Evolutionary conservation across 805 yeast genomes (phyloP).

Genomic region (Lipomyces japonicus): DNA sequence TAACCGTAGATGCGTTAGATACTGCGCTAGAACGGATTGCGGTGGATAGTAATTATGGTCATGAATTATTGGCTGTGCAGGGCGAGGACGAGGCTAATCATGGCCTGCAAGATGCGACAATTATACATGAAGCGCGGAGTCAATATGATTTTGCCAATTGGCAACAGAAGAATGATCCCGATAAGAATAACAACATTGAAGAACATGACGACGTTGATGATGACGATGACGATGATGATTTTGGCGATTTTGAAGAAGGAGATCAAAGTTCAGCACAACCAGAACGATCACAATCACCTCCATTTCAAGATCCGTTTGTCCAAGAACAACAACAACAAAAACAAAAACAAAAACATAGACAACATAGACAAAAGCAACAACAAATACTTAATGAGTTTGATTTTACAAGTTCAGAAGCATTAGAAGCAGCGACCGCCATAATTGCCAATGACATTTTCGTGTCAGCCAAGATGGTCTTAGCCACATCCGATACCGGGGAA

Average conservation of each 20-base stretch:
- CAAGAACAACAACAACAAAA: not conserved
- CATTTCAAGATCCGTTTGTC: not conserved
- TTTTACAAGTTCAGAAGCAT: conserved; percentile 11
- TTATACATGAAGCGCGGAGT: no score
- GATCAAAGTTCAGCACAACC: conserved; percentile 4
- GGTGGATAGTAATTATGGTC: not conserved
- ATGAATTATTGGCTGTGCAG: not conserved
- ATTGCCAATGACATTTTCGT: conserved; percentile 18
- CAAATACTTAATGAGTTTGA: conserved; percentile 4
- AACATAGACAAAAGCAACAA: not conserved
- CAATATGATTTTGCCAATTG: not conserved
- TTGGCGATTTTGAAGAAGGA: conserved; percentile 27
- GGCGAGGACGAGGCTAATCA: not conserved
- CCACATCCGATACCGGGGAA: conserved; percentile 9
- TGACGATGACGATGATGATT: conserved; percentile 17
- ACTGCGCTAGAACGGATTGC: not conserved
- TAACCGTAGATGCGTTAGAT: not conserved
- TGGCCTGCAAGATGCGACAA: no score
- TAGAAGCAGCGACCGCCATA: conserved; percentile 15
- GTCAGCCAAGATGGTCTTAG: conserved; percentile 10
- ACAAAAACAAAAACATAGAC: not conserved
- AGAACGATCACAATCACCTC: not conserved
- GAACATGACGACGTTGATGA: conserved; percentile 2
- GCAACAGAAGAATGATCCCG: not conserved
- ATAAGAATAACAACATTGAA: not conserved